Percentiles rank a stretch among this genome's conserved stretches.
Conservation (phyloP, 805 yeast genomes). For the Schizosaccharomyces octosporus region DNA sequence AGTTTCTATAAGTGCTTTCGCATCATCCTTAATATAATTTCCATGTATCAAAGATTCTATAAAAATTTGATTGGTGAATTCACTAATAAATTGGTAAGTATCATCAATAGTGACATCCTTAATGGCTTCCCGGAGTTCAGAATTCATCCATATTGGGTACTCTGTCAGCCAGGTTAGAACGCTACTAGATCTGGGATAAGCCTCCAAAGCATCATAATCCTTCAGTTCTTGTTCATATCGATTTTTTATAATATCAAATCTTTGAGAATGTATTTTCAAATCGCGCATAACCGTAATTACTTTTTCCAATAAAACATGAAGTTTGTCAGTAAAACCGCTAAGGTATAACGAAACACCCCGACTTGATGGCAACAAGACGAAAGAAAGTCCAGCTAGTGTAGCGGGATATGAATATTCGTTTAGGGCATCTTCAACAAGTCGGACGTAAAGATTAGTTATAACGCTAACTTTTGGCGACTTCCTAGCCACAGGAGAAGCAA, state of each 20-base stretch:
- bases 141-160: constrained; percentile 42
- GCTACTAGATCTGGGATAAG: constrained; percentile 46
- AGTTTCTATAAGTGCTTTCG: constrained; percentile 23
- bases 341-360: constrained; percentile 49
- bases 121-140: constrained; percentile 24
- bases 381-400: constrained; percentile 47
- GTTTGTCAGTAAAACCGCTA: constrained; percentile 66
- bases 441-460: constrained; percentile 36
- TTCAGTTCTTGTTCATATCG: constrained; percentile 32
- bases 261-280: constrained; percentile 26
- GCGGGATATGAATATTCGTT: constrained; percentile 67
- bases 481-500: constrained; percentile 37
- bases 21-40: constrained; percentile 32
- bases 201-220: neutral
- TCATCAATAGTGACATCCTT: constrained; percentile 23
- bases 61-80: constrained; percentile 33
- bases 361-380: constrained; percentile 30
- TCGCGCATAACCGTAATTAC: constrained; percentile 29
- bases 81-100: constrained; percentile 25
- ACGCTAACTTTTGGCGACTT: constrained; percentile 34
- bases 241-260: constrained; percentile 46
- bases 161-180: constrained; percentile 44
- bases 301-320: constrained; percentile 34
- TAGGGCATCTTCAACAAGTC: constrained; percentile 49
- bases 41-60: constrained; percentile 60